phyloP scores from a whole-genome alignment of 23 red algal species.

The Agarophyton chilense region DNA sequence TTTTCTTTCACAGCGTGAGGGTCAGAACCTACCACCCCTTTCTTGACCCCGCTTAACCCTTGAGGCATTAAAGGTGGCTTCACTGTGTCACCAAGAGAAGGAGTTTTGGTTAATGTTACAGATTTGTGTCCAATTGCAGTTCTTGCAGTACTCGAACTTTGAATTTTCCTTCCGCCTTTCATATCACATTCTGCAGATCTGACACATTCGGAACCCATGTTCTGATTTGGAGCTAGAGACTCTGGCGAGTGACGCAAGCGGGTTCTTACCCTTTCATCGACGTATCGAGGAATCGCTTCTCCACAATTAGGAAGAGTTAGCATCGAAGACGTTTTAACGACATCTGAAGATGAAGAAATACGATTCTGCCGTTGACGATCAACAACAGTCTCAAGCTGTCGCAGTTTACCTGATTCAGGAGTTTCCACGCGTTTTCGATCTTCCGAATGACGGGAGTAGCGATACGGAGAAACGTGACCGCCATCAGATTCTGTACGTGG shows the following conservation, averaged over 20 bases:
- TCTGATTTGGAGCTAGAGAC: neutral
- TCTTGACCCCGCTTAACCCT: neutral
- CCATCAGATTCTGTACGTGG: neutral
- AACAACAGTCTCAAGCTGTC: neutral
- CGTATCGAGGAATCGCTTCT: neutral
- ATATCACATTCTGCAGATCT: neutral
- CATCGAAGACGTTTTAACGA: neutral
- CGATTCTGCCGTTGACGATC: neutral
- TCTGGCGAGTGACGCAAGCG: neutral
- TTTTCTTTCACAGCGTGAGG: neutral
- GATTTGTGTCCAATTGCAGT: too few species aligned
- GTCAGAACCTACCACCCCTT: neutral
- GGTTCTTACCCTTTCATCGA: neutral
- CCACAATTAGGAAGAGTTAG: neutral
- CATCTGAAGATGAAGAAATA: neutral
- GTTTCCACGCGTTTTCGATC: neutral
- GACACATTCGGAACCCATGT: neutral
- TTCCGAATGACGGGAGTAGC: neutral
- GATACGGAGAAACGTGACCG: neutral
- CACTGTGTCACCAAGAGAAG: too few species aligned
- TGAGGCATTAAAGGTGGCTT: neutral
- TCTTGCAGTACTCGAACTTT: too few species aligned
- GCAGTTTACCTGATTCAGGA: neutral
- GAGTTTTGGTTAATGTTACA: too few species aligned
- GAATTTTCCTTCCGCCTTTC: neutral